Conservation (phyloP, 768 basidiomycete genomes). For the Lactarius hatsudake region DNA sequence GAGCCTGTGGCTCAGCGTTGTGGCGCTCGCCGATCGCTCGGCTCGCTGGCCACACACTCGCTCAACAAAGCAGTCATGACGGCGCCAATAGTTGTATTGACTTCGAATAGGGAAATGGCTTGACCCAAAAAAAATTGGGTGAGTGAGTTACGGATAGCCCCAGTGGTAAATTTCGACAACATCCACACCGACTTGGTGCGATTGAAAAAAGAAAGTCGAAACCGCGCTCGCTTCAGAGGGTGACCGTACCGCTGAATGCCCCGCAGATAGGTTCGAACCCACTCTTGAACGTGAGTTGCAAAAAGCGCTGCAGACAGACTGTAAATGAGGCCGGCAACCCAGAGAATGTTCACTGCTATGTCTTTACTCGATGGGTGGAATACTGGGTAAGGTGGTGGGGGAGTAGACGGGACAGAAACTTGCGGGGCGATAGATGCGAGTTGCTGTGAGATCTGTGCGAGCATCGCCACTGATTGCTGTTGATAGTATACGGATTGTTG, state of each 20-base stretch:
- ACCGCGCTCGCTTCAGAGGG: neutral
- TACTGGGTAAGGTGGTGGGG: neutral
- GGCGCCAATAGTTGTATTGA: too few species aligned
- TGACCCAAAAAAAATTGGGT: too few species aligned
- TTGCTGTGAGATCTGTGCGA: slow-evolving; percentile 9
- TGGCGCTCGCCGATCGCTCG: too few species aligned
- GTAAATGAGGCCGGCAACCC: neutral
- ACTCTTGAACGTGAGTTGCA: slow-evolving; percentile 6
- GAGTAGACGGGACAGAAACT: neutral
- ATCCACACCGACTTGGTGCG: neutral
- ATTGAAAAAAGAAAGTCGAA: neutral
- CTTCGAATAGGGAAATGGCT: too few species aligned
- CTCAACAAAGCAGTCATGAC: too few species aligned
- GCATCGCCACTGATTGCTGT: neutral
- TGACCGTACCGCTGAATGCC: neutral
- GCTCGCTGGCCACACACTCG: too few species aligned
- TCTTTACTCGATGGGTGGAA: neutral
- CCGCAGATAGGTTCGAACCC: slow-evolving; percentile 1
- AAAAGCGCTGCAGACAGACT: slow-evolving; percentile 10
- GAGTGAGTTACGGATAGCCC: too few species aligned
- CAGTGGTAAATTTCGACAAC: too few species aligned
- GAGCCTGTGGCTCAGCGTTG: too few species aligned
- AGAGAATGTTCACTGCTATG: too few species aligned
- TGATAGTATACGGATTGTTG: neutral
- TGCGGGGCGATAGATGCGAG: neutral